Conservation (phyloP, 768 basidiomycete genomes). For the Macrolepiota fuliginosa region DNA sequence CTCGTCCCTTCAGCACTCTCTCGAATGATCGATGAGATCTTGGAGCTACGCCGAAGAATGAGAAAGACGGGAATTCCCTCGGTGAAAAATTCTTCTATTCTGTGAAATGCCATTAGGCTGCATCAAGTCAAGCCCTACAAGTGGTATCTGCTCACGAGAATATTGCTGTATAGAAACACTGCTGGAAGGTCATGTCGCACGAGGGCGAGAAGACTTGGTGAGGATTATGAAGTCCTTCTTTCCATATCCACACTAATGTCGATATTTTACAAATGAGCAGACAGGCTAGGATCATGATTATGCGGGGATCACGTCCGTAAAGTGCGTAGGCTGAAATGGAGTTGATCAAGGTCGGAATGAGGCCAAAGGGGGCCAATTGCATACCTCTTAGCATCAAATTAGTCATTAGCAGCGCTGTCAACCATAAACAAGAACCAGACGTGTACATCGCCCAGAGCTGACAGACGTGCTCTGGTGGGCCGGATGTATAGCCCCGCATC, state of each 20-base stretch:
- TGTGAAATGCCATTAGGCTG: not conserved
- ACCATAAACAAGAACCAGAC: not conserved
- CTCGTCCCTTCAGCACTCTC: not conserved
- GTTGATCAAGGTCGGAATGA: not conserved
- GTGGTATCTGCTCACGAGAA: not conserved
- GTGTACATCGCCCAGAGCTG: not conserved
- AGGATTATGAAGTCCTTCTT: not conserved
- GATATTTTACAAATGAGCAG: not conserved
- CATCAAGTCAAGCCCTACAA: not conserved
- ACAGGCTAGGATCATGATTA: no score
- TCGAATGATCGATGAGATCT: not conserved
- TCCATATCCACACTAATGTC: not conserved
- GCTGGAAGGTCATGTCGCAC: not conserved
- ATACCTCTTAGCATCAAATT: not conserved
- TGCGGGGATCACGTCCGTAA: not conserved
- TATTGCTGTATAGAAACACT: not conserved
- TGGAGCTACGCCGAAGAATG: not conserved
- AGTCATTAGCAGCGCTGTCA: not conserved
- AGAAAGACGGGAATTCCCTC: not conserved
- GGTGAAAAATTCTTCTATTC: not conserved
- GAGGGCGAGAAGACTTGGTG: not conserved
- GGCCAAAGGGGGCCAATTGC: not conserved
- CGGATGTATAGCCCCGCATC: not conserved
- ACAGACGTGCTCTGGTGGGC: not conserved
- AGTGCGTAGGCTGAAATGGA: not conserved